Conservation (phyloP, 2,329 filamentous ascomycete genomes). For the Cadophora sp. region DNA sequence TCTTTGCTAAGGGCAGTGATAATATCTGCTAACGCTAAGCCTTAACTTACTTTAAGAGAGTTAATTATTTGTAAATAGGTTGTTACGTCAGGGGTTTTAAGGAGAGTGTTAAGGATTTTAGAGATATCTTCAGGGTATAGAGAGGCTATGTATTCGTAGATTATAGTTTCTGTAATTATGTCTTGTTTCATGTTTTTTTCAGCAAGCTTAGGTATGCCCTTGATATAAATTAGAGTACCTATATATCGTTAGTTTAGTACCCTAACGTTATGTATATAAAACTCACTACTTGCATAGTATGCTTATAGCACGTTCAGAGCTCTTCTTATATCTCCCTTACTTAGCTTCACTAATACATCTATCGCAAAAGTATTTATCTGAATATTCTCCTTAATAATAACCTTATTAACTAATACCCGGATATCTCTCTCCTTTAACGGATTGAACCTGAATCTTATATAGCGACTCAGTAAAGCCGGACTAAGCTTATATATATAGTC, state of each 20-base stretch:
- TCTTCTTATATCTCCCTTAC: slow-evolving; percentile 94
- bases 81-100: slow-evolving; percentile 86
- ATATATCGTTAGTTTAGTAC: slow-evolving; percentile 4
- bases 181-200: slow-evolving; percentile 76
- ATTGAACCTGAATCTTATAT: slow-evolving; percentile 94
- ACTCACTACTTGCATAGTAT: slow-evolving; percentile 88
- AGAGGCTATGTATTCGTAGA: slow-evolving; percentile 97
- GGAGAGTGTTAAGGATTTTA: slow-evolving; percentile 82
- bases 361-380: slow-evolving; percentile 82
- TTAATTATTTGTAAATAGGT: slow-evolving; percentile 89
- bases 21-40: slow-evolving; percentile 91
- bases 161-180: slow-evolving; percentile 86
- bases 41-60: slow-evolving; percentile 82
- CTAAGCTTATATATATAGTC: slow-evolving; percentile 99
- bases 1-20: slow-evolving; percentile 86
- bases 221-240: slow-evolving; percentile 72
- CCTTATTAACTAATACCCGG: slow-evolving; percentile 81
- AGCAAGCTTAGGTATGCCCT: slow-evolving; percentile 63
- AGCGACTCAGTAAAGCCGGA: slow-evolving; percentile 88
- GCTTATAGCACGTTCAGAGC: slow-evolving; percentile 96
- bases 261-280: not conserved
- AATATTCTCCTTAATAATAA: slow-evolving; percentile 86
- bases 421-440: slow-evolving; percentile 92
- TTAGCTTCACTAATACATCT: slow-evolving; percentile 83
- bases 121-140: slow-evolving; percentile 89